Base-by-base conservation (phyloP, 192 early-diverging fungal genomes). In the Backusella tarrabulga region DNA sequence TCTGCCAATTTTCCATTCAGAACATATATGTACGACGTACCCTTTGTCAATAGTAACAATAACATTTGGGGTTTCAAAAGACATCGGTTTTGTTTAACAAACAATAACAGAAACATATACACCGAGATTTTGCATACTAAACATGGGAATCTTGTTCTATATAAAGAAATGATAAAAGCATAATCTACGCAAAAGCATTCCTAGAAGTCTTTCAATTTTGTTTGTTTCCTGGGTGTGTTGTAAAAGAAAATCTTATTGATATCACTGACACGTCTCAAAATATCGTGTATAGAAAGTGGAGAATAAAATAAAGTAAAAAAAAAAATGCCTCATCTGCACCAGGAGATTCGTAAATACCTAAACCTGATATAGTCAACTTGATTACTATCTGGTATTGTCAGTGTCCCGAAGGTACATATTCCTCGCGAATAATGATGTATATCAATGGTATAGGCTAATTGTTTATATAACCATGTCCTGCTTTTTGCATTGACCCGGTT, bases 1-100 rank as follows among this genome's bases (percentile, higher is more conserved):
- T 56, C 54, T 56, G 54, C 23, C 29, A 63, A 63, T 63, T 63
- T 63, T 63, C 56, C 56, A 63, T 63, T 63, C 26, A 63, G 56
- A 63, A 63, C 56, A 63, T 63, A 9, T 63, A 5, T 63, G 56
- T 63, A 63, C 56, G 23, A 63, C 56, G 11, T 29, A 14, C 26
- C 21, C 11, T 29, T 14, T 63, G 56, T 23, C 56, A 26, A 63
- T 14, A 26, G 21, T 63, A 63, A 63, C 12, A 17, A 50, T 50
- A 50, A 63, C 26, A 29, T 29, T 54, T 63, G 29, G 56, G 56
- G 23, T 23, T 23, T 63, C 29, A 11, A 29, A 29, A 63, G 12
- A 4, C 2, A 63, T 12, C 26, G 21, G 56, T 12, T 63, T 12
- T 29, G 29, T 26, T 63, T 63, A 63, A 14, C 12, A 63, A 63